Evolutionary conservation across 805 yeast species (phyloP), one percentile per base, ranked within the genome.

Genomic region (Cyberlindnera maritima): DNA sequence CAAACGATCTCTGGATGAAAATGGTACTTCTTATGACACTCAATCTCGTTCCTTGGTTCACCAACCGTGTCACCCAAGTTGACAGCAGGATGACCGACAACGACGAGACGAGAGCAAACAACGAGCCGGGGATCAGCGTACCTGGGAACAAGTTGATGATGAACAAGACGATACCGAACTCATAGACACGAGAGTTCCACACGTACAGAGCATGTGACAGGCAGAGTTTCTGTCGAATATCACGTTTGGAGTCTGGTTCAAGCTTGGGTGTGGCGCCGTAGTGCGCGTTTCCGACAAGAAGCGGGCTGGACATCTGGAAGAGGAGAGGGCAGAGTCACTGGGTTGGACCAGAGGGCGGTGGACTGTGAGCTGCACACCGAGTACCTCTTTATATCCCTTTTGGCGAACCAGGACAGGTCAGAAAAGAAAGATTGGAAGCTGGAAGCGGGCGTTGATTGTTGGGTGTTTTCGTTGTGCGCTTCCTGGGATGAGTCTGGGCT

Each of bases 121-220:
- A 29, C 4, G 74, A 69, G 20, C 67, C 56, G 13, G 70, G 71
- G 19, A 61, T 46, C 19, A 70, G 55, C 14, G 63, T 63, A 2
- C 62, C 63, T 1, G 71, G 71, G 47, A 54, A 69, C 32, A 67
- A 46, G 25, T 59, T 55, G 23, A 69, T 66, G 29, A 70, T 61
- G 39, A 67, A 63, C 13, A 70, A 48, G 12, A 63, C 64, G 7
- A 69, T 62, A 14, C 70, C 70, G 53, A 60, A 70, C 49, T 69
- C 71, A 53, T 69, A 70, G n/a, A 64, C 59, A 9, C 74, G 58
- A 19, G 66, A 54, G 52, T 70, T 70, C 72, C 73, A 69, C 13
- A 70, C 62, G 18, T 68, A 69, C 11, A 69, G 57, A 17, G 55
- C 52, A 45, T 69, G 74, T 3, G 71, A 68, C 9, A 61, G 39